These are phyloP conservation scores for Tillandsia fasciculata DNA, from an alignment of 176 grass and related monocot genomes.

Conservation along the genomic window DNA sequence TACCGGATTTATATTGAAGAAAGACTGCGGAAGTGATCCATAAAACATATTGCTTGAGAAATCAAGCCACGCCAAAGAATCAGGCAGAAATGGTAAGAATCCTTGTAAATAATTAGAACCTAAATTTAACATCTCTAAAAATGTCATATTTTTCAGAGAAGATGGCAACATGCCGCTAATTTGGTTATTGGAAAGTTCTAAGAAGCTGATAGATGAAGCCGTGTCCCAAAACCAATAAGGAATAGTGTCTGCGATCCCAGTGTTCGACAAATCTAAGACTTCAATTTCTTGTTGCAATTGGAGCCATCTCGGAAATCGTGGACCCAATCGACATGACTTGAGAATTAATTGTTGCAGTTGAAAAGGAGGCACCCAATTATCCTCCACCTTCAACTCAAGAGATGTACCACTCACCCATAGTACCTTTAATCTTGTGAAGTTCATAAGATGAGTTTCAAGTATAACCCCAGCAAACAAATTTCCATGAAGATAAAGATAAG, in stretches of 20 bases:
- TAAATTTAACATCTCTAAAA: too few species aligned
- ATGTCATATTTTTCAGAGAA: too few species aligned
- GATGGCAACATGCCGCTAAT: too few species aligned
- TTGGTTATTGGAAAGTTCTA: neutral
- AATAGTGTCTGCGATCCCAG: constrained; percentile 16
- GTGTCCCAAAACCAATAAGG: constrained; percentile 34
- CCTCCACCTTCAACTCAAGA: neutral
- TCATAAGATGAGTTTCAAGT: constrained; percentile 19
- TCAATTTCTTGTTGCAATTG: neutral
- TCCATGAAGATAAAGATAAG: neutral
- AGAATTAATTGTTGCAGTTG: too few species aligned
- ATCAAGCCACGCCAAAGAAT: too few species aligned
- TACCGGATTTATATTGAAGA: neutral
- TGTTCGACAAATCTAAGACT: constrained; percentile 19
- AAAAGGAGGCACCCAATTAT: too few species aligned
- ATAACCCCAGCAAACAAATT: constrained; percentile 1
- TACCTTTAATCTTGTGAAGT: fast-evolving
- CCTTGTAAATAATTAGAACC: too few species aligned
- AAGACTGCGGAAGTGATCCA: too few species aligned
- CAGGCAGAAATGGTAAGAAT: too few species aligned
- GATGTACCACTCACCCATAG: neutral
- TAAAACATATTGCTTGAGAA: too few species aligned
- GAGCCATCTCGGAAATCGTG: constrained; percentile 25
- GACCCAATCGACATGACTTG: neutral
- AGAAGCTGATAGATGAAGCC: neutral